Conservation (phyloP, 805 yeast genomes). For the Ogataea henricii region DNA sequence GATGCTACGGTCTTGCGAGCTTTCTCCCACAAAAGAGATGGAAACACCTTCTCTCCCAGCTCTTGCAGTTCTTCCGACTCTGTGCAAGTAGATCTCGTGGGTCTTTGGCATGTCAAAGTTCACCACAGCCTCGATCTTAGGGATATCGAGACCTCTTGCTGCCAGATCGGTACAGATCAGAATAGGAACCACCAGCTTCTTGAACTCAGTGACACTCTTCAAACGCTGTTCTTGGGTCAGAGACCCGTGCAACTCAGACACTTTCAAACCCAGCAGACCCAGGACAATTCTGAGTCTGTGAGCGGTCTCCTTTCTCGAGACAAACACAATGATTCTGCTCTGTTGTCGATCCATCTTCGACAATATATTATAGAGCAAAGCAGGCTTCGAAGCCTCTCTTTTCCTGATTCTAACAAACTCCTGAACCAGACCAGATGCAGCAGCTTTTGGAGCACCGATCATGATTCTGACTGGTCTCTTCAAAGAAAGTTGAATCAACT, state of each 20-base stretch:
- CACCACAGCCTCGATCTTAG: constrained; percentile 91
- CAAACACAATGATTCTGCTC: constrained; percentile 84
- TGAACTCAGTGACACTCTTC: constrained; percentile 78
- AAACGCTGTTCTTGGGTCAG: constrained; percentile 92
- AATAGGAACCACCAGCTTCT: constrained; percentile 79
- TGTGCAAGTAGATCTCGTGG: constrained; percentile 88
- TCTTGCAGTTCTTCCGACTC: constrained; percentile 99
- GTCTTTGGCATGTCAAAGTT: constrained; percentile 96
- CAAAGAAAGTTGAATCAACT: constrained; percentile 82
- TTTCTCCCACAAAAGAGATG: constrained; percentile 91
- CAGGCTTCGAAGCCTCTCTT: constrained; percentile 81
- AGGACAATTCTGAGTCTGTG: constrained; percentile 78
- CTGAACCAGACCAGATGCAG: constrained; percentile 86
- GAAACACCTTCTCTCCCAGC: constrained; percentile 97
- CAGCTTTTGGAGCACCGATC: constrained; percentile 96
- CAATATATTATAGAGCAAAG: constrained; percentile 72
- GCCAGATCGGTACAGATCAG: constrained; percentile 97
- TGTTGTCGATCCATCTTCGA: constrained; percentile 64
- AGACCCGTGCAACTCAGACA: constrained; percentile 81
- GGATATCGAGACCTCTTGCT: constrained; percentile 98
- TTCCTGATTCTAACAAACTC: constrained; percentile 95
- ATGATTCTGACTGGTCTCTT: constrained; percentile 90
- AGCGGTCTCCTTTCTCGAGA: constrained; percentile 87
- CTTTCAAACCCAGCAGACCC: constrained; percentile 75
- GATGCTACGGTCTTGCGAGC: constrained; percentile 80